Evolutionary conservation across 202 grass and related monocot genomes (phyloP), one percentile per base, ranked within the genome.

Genomic region (Eragrostis tef): DNA sequence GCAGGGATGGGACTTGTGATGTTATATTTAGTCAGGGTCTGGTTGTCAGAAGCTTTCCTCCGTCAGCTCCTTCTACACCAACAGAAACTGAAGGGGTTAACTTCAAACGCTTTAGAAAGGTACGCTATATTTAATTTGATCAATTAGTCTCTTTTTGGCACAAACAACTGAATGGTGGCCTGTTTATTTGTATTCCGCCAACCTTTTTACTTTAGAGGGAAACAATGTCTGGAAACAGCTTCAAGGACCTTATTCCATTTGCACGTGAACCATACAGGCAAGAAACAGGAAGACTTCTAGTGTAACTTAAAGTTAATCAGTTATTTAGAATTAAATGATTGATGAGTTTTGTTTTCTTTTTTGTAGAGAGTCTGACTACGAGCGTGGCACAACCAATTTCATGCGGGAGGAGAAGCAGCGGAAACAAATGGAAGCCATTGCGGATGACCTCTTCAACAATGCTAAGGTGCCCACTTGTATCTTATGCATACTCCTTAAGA

Each of bases 21-120:
- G 78, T 98, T 41, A 73, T 94, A 87, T 98, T 93, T 72, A 91
- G 79, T 84, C 88, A 91, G 56, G 67, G 91, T 85, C 76, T 98
- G 51, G 70, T 98, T 58, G 85, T 91, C 21, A 94, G 72, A 86
- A 87, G 46, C 46, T 63, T 67, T 45, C 42, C 53, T 77, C 69
- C 13, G 57, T 47, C 76, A 60, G 44, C 31, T 87, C 74, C 59
- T 67, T 45, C 27, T 75, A 50, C 63, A 75, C 80, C 80, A 68
- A 49, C 81, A 29, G 81, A 87, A 79, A 71, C 61, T 15, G 64
- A 73, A 78, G 86, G 78, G 4, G 39, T 88, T 76, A 93, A 98
- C 75, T 98, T 98, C 87, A 98, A 98, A 62, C 85, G 90, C 20
- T 98, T 98, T 80, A 91, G 85, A 77, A 98, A 94, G 90, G 95